phyloP scores from a whole-genome alignment of 148 eudicot species.

The Chenopodium formosanum region DNA sequence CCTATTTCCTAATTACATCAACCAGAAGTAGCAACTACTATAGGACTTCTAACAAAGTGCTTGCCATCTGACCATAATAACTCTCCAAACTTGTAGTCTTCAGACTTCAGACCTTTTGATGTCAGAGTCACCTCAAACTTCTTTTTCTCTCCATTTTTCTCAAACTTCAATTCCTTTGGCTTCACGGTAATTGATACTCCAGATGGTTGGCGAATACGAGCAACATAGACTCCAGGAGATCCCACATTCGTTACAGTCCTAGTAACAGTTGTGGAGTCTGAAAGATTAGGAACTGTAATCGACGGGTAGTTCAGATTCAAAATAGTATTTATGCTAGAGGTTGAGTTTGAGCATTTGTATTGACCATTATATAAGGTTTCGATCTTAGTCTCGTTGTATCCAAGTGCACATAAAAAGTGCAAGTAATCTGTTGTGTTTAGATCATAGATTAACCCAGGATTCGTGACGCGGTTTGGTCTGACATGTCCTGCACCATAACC shows the following conservation, averaged over 20 bases:
- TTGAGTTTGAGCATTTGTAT: constrained; percentile 35
- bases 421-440: constrained; percentile 38
- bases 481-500: constrained; percentile 56
- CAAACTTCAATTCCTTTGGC: constrained; percentile 40
- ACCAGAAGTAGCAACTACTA: not conserved
- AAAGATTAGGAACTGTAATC: constrained; percentile 38
- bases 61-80: constrained; percentile 51
- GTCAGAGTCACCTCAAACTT: constrained; percentile 40
- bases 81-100: constrained; percentile 38
- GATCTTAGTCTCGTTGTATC: constrained; percentile 38
- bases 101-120: not conserved
- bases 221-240: constrained; percentile 35
- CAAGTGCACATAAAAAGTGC: constrained; percentile 48
- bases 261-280: constrained; percentile 35
- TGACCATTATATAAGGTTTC: constrained; percentile 7
- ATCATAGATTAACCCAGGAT: constrained; percentile 63
- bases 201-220: constrained; percentile 28
- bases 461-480: constrained; percentile 42
- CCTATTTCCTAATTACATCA: not conserved
- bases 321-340: constrained; percentile 7
- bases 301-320: constrained; percentile 51
- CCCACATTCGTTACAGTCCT: constrained; percentile 61
- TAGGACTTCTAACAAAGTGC: constrained; percentile 33
- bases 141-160: constrained; percentile 41
- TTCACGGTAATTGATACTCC: constrained; percentile 38